phyloP scores from a whole-genome alignment of 345 rosid species.

The Sisymbrium irio region DNA sequence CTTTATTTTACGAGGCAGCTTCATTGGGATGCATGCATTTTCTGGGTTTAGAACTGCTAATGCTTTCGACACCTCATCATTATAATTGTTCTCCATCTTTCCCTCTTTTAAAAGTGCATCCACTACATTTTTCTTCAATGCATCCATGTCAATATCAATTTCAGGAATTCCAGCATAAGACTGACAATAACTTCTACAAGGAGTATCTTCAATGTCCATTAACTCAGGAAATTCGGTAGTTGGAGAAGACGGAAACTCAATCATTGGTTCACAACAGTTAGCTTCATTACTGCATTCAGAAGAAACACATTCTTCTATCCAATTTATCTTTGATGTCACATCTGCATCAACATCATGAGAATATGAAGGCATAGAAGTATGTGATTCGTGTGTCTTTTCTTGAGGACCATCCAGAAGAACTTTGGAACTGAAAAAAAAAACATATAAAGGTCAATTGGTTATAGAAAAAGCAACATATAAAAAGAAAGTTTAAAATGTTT shows the following conservation, averaged over 20 bases:
- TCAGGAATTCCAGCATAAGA: constrained; percentile 35
- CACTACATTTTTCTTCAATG: constrained; percentile 34
- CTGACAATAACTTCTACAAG: constrained; percentile 43
- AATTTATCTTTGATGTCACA: not conserved
- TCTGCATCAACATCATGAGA: not conserved
- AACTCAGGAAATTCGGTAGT: not conserved
- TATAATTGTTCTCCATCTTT: constrained; percentile 1
- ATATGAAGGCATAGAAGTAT: not conserved
- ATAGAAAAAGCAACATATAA: too few species aligned
- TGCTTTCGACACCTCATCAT: constrained; percentile 41
- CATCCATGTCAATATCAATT: constrained; percentile 38
- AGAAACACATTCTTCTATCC: constrained; percentile 18
- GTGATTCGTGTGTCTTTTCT: constrained; percentile 6
- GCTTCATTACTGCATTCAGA: not conserved
- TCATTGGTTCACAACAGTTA: constrained; percentile 36
- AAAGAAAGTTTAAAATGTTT: too few species aligned
- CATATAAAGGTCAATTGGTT: too few species aligned
- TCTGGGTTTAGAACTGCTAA: constrained; percentile 43
- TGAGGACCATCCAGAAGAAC: constrained; percentile 21
- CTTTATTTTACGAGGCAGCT: constrained; percentile 36
- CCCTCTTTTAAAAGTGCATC: constrained; percentile 23
- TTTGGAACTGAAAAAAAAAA: constrained; percentile 10
- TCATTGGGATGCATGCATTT: constrained; percentile 46
- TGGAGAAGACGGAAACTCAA: constrained; percentile 65
- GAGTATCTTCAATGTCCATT: constrained; percentile 44